A percentile compares a stretch with the other conserved stretches of the same genome.
Conservation (phyloP, 257 asterid species). For the Solanum okadae region DNA sequence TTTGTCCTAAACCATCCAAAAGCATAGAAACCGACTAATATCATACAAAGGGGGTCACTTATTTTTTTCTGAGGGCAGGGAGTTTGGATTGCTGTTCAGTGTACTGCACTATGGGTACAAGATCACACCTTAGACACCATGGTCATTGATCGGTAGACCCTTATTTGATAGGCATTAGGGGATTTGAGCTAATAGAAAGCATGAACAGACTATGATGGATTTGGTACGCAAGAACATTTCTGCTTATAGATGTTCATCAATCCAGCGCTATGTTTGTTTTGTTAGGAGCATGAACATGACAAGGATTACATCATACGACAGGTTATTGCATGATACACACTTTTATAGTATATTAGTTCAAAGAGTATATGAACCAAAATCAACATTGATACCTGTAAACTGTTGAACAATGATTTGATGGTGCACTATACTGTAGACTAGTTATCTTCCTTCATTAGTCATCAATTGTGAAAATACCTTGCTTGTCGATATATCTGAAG, state of each 20-base stretch:
- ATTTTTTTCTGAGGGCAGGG: background rate
- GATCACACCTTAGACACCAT: background rate
- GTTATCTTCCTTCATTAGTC: slow-evolving; percentile 57
- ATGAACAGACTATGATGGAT: background rate
- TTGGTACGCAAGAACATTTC: background rate
- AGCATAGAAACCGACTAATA: background rate
- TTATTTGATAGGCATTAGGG: background rate
- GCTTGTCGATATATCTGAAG: slow-evolving; percentile 49
- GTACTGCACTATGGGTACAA: background rate
- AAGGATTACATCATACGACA: background rate
- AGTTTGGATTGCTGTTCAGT: background rate
- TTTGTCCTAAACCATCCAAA: background rate
- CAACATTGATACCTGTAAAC: background rate
- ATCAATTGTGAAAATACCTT: slow-evolving; percentile 76
- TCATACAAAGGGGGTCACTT: background rate
- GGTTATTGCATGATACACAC: background rate
- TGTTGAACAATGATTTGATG: background rate
- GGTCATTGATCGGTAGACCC: background rate
- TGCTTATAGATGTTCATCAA: background rate
- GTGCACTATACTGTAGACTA: background rate
- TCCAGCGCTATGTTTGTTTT: background rate
- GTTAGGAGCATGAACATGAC: background rate
- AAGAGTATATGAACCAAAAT: background rate
- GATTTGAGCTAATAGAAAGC: background rate
- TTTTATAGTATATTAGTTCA: background rate